phyloP scores from a whole-genome alignment of 2,329 filamentous ascomycete genomes.

The Myriosclerotinia duriaeana region DNA sequence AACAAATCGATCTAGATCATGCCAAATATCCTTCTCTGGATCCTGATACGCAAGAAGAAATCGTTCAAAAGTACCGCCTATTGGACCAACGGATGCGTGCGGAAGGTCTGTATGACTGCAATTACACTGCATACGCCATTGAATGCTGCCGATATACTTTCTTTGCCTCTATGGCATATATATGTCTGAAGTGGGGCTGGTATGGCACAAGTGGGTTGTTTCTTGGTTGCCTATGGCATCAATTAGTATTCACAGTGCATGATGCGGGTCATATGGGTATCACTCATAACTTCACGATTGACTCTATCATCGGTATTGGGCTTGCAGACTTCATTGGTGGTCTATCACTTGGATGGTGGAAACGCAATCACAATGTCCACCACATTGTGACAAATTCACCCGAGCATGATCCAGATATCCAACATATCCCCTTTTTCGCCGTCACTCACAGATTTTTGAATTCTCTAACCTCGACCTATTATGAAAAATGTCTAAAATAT shows the following conservation, averaged over 20 bases:
- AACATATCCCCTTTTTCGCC: conserved; percentile 86
- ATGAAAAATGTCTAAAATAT: conserved; percentile 76
- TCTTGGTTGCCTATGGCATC: conserved; percentile 87
- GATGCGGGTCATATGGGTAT: conserved; percentile 98
- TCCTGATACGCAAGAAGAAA: conserved; percentile 66
- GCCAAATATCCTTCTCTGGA: conserved; percentile 81
- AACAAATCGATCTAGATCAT: conserved; percentile 73
- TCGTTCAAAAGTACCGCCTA: conserved; percentile 78
- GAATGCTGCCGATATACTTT: conserved; percentile 72
- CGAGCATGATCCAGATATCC: conserved; percentile 94
- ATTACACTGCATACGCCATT: conserved; percentile 74
- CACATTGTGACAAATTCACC: conserved; percentile 94
- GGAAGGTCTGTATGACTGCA: conserved; percentile 79
- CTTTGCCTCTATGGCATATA: conserved; percentile 62
- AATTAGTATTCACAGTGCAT: conserved; percentile 89
- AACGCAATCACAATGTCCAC: conserved; percentile 92
- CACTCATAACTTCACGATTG: conserved; percentile 81
- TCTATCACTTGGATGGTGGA: conserved; percentile 95
- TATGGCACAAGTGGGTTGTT: conserved; percentile 70
- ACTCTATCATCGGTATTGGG: conserved; percentile 83
- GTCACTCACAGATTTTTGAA: conserved; percentile 78
- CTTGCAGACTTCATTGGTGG: conserved; percentile 89
- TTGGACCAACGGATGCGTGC: conserved; percentile 69
- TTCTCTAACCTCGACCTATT: conserved; percentile 75
- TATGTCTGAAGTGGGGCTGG: conserved; percentile 62